phyloP scores from a whole-genome alignment of 495 filamentous ascomycete genomes.

The Aspergillus incahuasiensis region DNA sequence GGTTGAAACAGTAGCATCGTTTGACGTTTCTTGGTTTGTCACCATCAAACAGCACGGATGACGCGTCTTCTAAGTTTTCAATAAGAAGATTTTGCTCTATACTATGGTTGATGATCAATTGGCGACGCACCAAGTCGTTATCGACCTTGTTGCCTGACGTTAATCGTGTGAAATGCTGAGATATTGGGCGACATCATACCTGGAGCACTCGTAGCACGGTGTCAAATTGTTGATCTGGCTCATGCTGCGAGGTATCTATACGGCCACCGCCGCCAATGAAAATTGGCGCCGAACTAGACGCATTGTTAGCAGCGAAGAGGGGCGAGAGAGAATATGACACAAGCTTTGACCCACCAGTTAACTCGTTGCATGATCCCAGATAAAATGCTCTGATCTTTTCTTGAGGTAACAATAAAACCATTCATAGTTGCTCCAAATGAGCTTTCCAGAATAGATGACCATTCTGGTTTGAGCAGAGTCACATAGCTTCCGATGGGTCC shows the following conservation, averaged over 20 bases:
- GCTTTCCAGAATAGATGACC: slow-evolving; percentile 79
- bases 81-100: slow-evolving; percentile 86
- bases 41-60: slow-evolving; percentile 63
- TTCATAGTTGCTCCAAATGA: slow-evolving; percentile 59
- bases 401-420: slow-evolving; percentile 75
- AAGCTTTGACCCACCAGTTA: slow-evolving; percentile 39
- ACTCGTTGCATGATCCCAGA: slow-evolving; percentile 55
- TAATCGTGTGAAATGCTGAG: background rate
- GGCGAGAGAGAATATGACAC: background rate
- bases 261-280: slow-evolving; percentile 57
- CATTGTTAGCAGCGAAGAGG: slow-evolving; percentile 15
- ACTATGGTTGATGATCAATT: slow-evolving; percentile 74
- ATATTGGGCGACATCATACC: slow-evolving; percentile 29
- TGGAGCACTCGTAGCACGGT: slow-evolving; percentile 75
- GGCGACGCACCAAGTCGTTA: slow-evolving; percentile 68
- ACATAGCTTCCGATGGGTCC: slow-evolving; percentile 80
- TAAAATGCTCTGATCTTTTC: slow-evolving; percentile 62
- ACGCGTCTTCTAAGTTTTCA: slow-evolving; percentile 57
- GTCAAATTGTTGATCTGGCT: slow-evolving; percentile 66
- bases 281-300: slow-evolving; percentile 50
- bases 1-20: slow-evolving; percentile 59
- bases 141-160: slow-evolving; percentile 54
- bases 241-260: slow-evolving; percentile 60
- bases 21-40: slow-evolving; percentile 63
- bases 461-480: slow-evolving; percentile 69